Evolutionary conservation across 495 filamentous ascomycete genomes (phyloP), one percentile per base, ranked within the genome.

Genomic region (Neurospora intermedia): DNA sequence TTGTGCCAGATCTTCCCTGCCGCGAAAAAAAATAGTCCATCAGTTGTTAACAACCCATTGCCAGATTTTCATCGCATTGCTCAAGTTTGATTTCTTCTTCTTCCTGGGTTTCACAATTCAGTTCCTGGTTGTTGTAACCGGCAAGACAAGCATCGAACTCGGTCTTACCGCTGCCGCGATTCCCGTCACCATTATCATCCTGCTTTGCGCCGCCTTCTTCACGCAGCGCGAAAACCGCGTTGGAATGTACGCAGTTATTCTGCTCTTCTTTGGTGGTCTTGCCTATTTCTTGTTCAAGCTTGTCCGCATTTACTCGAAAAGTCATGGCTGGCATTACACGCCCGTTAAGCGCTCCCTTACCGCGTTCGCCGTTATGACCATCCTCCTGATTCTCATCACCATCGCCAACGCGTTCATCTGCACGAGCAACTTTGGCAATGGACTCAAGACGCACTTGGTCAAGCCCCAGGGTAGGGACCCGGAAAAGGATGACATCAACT

Each of bases 1-100:
- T 85, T 43, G 86, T 79, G 15, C 35, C 20, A 4, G 35, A 3
- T 38, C 42, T 42, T 70, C 41, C 35, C 13, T 40, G 46, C 18
- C n/a, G 48, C 11, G 20, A 59, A 59, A 27, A 23, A 11, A 20
- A 27, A n/a, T n/a, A 15, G 38, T n/a, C 27, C 27, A 31, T 23
- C 23, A 39, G 31, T 43, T 42, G 27, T 80, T 86, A 75, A 89
- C 72, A 38, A 4, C 23, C n/a, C 43, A 54, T 9, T 31, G 70
- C 35, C 75, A 98, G 94, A 94, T 99, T 78, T 99, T 97, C 83
- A 98, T 99, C 77, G 93, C 96, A 43, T 88, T 98, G 11, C 87
- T 99, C 70, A 99, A 99, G 82, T 99, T 99, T 81, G 96, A 99
- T 83, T 98, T 99, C 82, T 99, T 99, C 88, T 97, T 99, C 87